Evolutionary conservation across 371 early-diverging fungal genomes (phyloP).

Genomic region (Thermomucor indicae-seudaticae): DNA sequence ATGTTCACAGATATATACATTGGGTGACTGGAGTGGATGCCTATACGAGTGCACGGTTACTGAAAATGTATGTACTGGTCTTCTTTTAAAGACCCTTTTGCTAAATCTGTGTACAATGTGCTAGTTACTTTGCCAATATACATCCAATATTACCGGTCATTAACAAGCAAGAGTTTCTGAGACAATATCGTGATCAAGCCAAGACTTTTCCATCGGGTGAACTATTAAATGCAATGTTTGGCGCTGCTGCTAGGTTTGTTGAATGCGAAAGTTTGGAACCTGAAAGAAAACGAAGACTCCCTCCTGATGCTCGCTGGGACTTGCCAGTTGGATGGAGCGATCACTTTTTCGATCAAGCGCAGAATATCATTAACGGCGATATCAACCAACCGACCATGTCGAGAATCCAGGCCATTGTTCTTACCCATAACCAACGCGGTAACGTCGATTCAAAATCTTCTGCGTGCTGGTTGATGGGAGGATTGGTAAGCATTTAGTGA

Average conservation of each 20-base stretch:
- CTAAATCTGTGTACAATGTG: not conserved
- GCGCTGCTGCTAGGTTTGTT: conserved; percentile 43
- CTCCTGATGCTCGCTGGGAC: conserved; percentile 35
- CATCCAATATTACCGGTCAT: conserved; percentile 47
- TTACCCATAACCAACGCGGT: conserved; percentile 41
- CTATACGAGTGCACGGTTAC: conserved; percentile 32
- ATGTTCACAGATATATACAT: conserved; percentile 33
- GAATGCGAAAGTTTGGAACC: conserved; percentile 28
- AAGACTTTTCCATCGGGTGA: conserved; percentile 34
- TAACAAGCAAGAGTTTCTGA: conserved; percentile 34
- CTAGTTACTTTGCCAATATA: conserved; percentile 42
- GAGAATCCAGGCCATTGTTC: conserved; percentile 39
- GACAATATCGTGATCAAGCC: conserved; percentile 37
- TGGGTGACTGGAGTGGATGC: conserved; percentile 32
- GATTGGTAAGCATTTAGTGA: conserved; percentile 7
- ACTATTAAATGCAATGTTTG: conserved; percentile 45
- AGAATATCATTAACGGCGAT: conserved; percentile 19
- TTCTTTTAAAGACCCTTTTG: not conserved
- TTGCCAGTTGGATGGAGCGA: conserved; percentile 43
- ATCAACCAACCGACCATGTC: conserved; percentile 27
- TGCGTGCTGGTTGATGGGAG: conserved; percentile 36
- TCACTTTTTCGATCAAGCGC: conserved; percentile 40
- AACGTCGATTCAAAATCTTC: conserved; percentile 38
- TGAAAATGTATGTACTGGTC: conserved; percentile 30
- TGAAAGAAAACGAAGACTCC: conserved; percentile 4